Percentiles rank a stretch among this genome's conserved stretches.
Conservation (phyloP, 2,329 filamentous ascomycete species). For the Penicillium thymicola region DNA sequence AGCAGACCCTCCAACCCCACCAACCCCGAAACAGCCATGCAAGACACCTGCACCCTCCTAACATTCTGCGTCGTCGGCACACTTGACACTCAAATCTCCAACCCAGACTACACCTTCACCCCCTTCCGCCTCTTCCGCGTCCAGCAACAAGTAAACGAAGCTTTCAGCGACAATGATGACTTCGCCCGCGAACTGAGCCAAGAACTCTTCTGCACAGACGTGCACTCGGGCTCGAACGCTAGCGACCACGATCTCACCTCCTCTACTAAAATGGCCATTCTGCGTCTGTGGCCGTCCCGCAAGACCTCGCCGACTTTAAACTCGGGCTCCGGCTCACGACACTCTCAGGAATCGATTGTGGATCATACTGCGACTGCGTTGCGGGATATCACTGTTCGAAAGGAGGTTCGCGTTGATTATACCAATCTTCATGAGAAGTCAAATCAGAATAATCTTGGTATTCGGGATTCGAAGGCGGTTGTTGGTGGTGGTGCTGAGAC, state of each 20-base stretch:
- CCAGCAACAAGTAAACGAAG: conserved; percentile 61
- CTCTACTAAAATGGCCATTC: conserved; percentile 18
- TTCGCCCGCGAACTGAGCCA: conserved; percentile 61
- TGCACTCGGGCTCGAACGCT: conserved; percentile 22
- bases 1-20: conserved; percentile 17
- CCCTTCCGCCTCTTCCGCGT: conserved; percentile 64
- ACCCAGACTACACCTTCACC: conserved; percentile 56
- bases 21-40: conserved; percentile 31
- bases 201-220: conserved; percentile 53
- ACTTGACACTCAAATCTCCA: conserved; percentile 55
- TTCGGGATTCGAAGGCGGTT: conserved; percentile 23
- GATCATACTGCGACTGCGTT: conserved; percentile 26
- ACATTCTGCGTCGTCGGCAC: conserved; percentile 62
- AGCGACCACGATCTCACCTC: conserved; percentile 24
- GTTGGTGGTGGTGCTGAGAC: conserved; percentile 26
- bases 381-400: conserved; percentile 61
- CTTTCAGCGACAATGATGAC: conserved; percentile 53
- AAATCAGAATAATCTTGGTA: conserved; percentile 14
- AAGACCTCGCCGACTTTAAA: conserved; percentile 1
- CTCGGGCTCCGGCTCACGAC: neutral
- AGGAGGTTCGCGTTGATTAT: conserved; percentile 59
- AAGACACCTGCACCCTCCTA: conserved; percentile 40
- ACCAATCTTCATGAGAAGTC: conserved; percentile 24
- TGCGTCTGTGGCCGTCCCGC: conserved; percentile 23
- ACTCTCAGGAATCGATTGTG: conserved; percentile 24